Evolutionary conservation across 768 basidiomycete genomes (phyloP).

Genomic region (Omphalotus guepiniiformis): DNA sequence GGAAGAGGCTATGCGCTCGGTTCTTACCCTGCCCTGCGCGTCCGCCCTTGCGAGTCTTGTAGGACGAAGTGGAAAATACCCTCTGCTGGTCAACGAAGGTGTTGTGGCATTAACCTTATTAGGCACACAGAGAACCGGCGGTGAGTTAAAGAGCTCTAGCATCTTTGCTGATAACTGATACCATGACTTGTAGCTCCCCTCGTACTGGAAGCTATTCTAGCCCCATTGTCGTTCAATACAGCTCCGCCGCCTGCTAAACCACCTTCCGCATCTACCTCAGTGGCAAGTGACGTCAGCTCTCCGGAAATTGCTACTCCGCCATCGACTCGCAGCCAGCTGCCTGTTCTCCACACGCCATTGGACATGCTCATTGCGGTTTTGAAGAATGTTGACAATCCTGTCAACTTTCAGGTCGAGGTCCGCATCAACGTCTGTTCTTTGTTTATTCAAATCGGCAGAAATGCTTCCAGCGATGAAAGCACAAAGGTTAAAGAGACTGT

Average conservation of each 20-base stretch:
- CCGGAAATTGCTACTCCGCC: slow-evolving; percentile 44
- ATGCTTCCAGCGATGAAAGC: slow-evolving; percentile 45
- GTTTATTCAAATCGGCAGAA: slow-evolving; percentile 57
- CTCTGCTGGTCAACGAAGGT: slow-evolving; percentile 85
- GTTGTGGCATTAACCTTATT: slow-evolving; percentile 79
- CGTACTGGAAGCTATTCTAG: slow-evolving; percentile 57
- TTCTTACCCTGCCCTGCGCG: slow-evolving; percentile 52
- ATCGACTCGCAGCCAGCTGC: slow-evolving; percentile 28
- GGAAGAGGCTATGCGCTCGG: slow-evolving; percentile 46
- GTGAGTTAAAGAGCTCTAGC: slow-evolving; percentile 35
- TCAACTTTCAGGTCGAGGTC: slow-evolving; percentile 68
- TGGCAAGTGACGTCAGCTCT: slow-evolving; percentile 41
- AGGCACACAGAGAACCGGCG: slow-evolving; percentile 58
- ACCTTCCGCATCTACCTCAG: slow-evolving; percentile 34
- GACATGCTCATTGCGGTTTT: slow-evolving; percentile 67
- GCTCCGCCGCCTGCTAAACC: slow-evolving; percentile 27
- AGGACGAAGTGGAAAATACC: slow-evolving; percentile 73
- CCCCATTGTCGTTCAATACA: slow-evolving; percentile 42
- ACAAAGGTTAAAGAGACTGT: slow-evolving; percentile 46
- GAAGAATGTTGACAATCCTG: slow-evolving; percentile 49
- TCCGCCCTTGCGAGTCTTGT: slow-evolving; percentile 67
- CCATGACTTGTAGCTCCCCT: slow-evolving; percentile 42
- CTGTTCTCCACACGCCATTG: slow-evolving; percentile 51
- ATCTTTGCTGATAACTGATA: slow-evolving; percentile 4
- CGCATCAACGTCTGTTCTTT: slow-evolving; percentile 74